These are phyloP conservation scores for Ceratocystis smalleyi DNA, from an alignment of 2,329 filamentous ascomycete genomes.

Conservation along the genomic window DNA sequence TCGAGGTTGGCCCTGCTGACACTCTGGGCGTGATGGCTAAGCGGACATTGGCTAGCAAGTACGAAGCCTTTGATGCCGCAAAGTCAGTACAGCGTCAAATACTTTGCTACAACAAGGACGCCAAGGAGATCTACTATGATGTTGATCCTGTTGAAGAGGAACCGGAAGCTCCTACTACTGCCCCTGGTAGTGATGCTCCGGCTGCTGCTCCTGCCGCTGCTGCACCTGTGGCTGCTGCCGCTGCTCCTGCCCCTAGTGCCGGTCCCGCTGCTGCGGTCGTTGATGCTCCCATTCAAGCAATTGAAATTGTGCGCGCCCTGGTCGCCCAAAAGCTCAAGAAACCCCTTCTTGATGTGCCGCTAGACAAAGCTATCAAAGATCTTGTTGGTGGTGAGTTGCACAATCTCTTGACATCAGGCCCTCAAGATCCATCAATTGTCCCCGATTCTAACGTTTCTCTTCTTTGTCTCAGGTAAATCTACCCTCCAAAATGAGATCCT, in stretches of 20 bases:
- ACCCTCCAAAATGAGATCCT: constrained; percentile 98
- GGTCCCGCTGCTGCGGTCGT: constrained; percentile 77
- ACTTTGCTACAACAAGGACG: constrained; percentile 98
- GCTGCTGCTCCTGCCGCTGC: constrained; percentile 39
- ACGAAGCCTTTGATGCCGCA: constrained; percentile 95
- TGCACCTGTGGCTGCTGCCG: constrained; percentile 38
- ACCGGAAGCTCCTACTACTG: constrained; percentile 43
- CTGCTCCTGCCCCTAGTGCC: constrained; percentile 51
- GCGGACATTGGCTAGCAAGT: constrained; percentile 87
- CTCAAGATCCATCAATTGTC: background rate
- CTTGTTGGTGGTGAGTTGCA: constrained; percentile 70
- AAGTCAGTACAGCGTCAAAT: constrained; percentile 94
- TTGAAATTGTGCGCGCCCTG: constrained; percentile 76
- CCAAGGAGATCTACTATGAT: constrained; percentile 98
- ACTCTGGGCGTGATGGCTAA: constrained; percentile 96
- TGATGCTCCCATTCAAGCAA: constrained; percentile 72
- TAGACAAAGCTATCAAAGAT: constrained; percentile 97
- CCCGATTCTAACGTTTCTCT: constrained; percentile 1
- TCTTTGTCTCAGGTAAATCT: constrained; percentile 58
- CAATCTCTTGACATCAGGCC: background rate
- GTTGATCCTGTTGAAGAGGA: constrained; percentile 92
- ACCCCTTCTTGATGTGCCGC: constrained; percentile 67
- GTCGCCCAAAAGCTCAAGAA: constrained; percentile 99
- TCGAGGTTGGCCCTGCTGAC: constrained; percentile 92
- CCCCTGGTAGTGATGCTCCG: constrained; percentile 34